phyloP scores from a whole-genome alignment of 2,329 filamentous ascomycete genomes.

The Hypoxylon sp. region DNA sequence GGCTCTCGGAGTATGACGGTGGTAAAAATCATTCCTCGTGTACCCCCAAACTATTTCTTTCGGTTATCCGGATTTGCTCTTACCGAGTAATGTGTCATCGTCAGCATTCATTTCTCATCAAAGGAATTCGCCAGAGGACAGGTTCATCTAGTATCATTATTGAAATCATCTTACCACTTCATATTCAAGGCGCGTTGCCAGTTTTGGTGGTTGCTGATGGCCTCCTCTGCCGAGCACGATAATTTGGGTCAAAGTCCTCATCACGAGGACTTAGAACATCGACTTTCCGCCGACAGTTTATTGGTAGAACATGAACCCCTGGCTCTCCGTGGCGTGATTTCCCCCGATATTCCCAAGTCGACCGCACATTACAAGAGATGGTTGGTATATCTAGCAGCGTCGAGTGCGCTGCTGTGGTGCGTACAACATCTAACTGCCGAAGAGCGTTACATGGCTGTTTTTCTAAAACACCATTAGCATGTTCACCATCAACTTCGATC shows the following conservation, averaged over 20 bases:
- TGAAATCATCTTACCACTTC: constrained; percentile 1
- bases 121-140: neutral
- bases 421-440: constrained; percentile 16
- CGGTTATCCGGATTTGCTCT: constrained; percentile 17
- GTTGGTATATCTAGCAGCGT: constrained; percentile 27
- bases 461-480: constrained; percentile 26
- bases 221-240: constrained; percentile 11
- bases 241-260: neutral
- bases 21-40: constrained; percentile 4
- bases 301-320: constrained; percentile 21
- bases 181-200: neutral
- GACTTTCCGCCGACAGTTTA: constrained; percentile 21
- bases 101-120: constrained; percentile 15
- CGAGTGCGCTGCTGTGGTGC: constrained; percentile 28
- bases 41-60: constrained; percentile 14
- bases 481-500: constrained; percentile 36
- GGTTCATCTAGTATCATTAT: constrained; percentile 4
- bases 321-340: neutral
- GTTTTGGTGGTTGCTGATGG: constrained; percentile 11
- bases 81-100: constrained; percentile 12
- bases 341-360: constrained; percentile 1
- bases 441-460: neutral
- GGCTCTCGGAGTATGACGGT: constrained; percentile 5
- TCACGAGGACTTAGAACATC: constrained; percentile 26
- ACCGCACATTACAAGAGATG: constrained; percentile 5